A percentile compares a stretch with the other conserved stretches of the same genome.
Evolutionary conservation across 306 rosid species (phyloP).

Genomic region (Ammopiptanthus mongolicus): DNA sequence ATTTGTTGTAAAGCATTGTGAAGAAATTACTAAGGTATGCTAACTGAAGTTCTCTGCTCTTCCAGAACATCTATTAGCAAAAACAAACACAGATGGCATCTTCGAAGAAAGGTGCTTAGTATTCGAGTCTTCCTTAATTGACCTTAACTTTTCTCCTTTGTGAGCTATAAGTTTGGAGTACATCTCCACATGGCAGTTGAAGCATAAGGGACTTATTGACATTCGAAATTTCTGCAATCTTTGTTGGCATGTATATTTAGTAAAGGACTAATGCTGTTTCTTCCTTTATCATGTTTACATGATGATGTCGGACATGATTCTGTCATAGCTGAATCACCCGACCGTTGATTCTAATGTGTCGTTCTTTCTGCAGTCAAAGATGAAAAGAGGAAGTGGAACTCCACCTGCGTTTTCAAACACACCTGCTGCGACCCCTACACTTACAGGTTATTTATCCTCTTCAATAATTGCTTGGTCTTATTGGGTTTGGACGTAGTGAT

Average conservation of each 20-base stretch:
- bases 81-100: constrained; percentile 15
- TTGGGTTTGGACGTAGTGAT: neutral
- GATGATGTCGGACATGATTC: neutral
- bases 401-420: constrained; percentile 32
- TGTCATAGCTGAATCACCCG: neutral
- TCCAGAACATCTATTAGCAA: constrained; percentile 7
- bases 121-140: constrained; percentile 1
- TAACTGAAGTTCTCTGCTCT: constrained; percentile 18
- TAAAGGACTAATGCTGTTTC: neutral
- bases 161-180: constrained; percentile 3
- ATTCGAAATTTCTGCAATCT: constrained; percentile 3
- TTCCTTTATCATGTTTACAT: constrained; percentile 6
- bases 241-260: neutral
- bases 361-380: constrained; percentile 64
- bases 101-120: constrained; percentile 15
- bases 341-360: neutral
- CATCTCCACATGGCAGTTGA: neutral
- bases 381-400: constrained; percentile 74
- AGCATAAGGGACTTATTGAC: neutral
- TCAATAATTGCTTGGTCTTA: neutral
- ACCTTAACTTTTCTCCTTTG: neutral
- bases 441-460: constrained; percentile 49
- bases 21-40: constrained; percentile 87
- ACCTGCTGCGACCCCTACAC: constrained; percentile 27
- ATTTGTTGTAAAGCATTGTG: constrained; percentile 84